Base-by-base conservation (phyloP, 169 alveolate species). In the Perkinsus marinus region DNA sequence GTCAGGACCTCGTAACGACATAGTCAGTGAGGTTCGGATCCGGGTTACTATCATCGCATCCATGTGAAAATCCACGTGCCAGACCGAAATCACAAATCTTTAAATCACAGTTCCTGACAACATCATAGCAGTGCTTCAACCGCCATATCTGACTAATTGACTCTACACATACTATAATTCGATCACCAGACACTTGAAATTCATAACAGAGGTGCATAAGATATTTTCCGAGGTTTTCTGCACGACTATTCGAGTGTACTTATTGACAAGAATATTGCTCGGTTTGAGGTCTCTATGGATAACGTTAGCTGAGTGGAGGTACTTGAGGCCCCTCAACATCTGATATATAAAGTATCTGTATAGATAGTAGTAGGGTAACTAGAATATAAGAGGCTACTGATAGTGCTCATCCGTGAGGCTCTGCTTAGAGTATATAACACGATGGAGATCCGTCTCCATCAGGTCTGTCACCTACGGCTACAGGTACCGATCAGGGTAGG, bases 281-380 rank as follows among this genome's bases (percentile, higher is more conserved):
- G 99, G 99, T 93, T 99, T 99, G 89, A 98, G 95, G 95, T 99
- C 99, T 92, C 99, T 96, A 93, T 99, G 99, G 89, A 97, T 95
- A 34, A 99, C 98, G 92, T 98, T 98, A 0, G 99, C 99, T 26
- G 98, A 95, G 92, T 98, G 99, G 38, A 98, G 95, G 93, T 97
- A 99, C 93, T 98, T 96, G 46, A 98, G 95, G 9, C 99, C 99
- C 89, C 91, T 92, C 69, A 97, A 92, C 5, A 96, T 91, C 92
- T 96, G 96, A 91, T 96, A 97, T 93, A 97, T 93, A 92, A 97
- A 97, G 93, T 97, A 97, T 16, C 79, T 57, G 3, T 2, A 30
- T 7, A 19, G 7, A 13, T 0, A 57, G 30, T 57, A 13, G 79
- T 13, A 2, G 5, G 79, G 37, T 19, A 57, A 19, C 93, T 97